phyloP scores from a whole-genome alignment of 2,329 filamentous ascomycete genomes.

The Alternaria panax region DNA sequence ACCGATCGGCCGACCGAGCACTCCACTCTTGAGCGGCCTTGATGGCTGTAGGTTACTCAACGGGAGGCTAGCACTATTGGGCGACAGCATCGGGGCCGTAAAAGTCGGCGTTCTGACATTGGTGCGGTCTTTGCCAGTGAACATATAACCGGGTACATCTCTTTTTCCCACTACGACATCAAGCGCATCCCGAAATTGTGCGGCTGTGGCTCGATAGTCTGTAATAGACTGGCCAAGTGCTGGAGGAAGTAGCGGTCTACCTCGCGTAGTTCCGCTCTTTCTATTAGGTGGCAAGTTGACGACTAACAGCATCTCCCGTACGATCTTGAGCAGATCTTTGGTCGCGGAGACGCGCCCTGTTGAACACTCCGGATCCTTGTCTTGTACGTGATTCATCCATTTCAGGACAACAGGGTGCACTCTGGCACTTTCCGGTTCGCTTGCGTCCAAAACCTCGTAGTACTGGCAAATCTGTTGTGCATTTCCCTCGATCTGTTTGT shows the following conservation, averaged over 20 bases:
- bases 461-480: conserved; percentile 9
- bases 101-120: conserved; percentile 3
- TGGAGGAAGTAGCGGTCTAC: neutral
- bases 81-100: neutral
- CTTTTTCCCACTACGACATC: conserved; percentile 12
- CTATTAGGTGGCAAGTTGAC: conserved; percentile 11
- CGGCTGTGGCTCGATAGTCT: conserved; percentile 21
- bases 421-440: neutral
- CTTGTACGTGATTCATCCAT: conserved; percentile 18
- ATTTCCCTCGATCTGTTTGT: conserved; percentile 1
- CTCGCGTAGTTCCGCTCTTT: conserved; percentile 1
- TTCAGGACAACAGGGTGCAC: conserved; percentile 7
- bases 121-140: conserved; percentile 8
- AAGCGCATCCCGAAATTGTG: conserved; percentile 16
- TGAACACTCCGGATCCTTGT: conserved; percentile 10
- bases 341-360: too few species aligned
- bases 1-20: neutral
- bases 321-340: too few species aligned
- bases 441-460: neutral
- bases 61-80: neutral
- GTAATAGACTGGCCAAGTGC: conserved; percentile 1
- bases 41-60: too few species aligned
- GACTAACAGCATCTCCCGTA: too few species aligned
- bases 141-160: conserved; percentile 1
- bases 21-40: too few species aligned